A percentile compares a stretch with the other conserved stretches of the same genome.
Evolutionary conservation across 2,329 filamentous ascomycete genomes (phyloP).

Genomic region (Aspergillus tubingensis): DNA sequence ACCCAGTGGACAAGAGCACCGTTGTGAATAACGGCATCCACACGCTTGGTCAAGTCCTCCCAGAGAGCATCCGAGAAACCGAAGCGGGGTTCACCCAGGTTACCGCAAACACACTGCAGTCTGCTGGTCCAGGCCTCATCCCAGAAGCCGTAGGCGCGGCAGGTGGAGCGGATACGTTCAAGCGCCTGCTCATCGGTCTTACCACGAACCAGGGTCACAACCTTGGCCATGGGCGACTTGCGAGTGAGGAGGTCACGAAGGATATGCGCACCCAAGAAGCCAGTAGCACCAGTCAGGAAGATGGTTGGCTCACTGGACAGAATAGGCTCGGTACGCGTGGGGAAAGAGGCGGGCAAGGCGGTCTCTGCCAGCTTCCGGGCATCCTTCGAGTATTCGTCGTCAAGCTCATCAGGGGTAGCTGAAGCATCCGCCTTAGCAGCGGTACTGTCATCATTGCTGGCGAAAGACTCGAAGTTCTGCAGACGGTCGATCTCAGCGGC

Average conservation of each 20-base stretch:
- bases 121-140: conserved; percentile 61
- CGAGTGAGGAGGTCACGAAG: conserved; percentile 72
- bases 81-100: conserved; percentile 71
- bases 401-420: conserved; percentile 35
- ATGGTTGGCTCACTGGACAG: conserved; percentile 56
- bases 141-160: conserved; percentile 80
- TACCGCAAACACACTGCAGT: conserved; percentile 70
- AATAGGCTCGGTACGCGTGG: conserved; percentile 36
- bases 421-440: conserved; percentile 46
- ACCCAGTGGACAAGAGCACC: conserved; percentile 81
- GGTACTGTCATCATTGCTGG: conserved; percentile 42
- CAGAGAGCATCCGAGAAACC: conserved; percentile 69
- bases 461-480: conserved; percentile 50
- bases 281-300: conserved; percentile 86
- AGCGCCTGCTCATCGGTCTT: conserved; percentile 62
- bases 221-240: conserved; percentile 55
- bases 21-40: conserved; percentile 79
- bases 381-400: conserved; percentile 54
- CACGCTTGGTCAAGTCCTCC: conserved; percentile 64
- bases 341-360: conserved; percentile 52
- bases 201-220: conserved; percentile 76
- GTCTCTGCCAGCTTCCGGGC: conserved; percentile 50
- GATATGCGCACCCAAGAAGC: conserved; percentile 83
- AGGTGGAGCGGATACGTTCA: conserved; percentile 66
- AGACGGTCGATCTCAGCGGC: conserved; percentile 57